phyloP scores from a whole-genome alignment of 176 grass and related monocot species.

The Musa troglodytarum region DNA sequence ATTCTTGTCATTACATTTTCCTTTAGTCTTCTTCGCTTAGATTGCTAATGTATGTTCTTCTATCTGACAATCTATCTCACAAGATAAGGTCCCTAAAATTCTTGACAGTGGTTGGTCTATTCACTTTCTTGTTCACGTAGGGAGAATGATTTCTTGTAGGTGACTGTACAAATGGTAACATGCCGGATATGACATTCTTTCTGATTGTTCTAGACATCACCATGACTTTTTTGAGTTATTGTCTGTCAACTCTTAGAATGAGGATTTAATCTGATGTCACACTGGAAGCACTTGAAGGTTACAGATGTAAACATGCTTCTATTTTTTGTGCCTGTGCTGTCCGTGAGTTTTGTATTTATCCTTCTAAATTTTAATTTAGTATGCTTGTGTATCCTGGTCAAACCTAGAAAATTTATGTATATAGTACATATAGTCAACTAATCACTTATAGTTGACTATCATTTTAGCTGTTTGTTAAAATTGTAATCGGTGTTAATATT shows the following conservation, averaged over 20 bases:
- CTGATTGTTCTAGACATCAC: not conserved
- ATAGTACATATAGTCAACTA: too few species aligned
- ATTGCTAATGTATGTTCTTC: not conserved
- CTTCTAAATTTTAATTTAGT: too few species aligned
- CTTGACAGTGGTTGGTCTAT: not conserved
- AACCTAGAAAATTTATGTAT: too few species aligned
- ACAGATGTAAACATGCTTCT: not conserved
- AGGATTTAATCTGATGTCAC: not conserved
- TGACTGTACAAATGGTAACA: not conserved
- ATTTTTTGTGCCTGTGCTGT: not conserved
- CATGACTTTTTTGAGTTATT: not conserved
- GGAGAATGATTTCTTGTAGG: not conserved
- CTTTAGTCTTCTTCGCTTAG: not conserved
- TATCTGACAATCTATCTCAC: slow-evolving; percentile 18
- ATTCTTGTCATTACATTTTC: slow-evolving; percentile 1
- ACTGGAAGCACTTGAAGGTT: not conserved
- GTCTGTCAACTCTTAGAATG: not conserved
- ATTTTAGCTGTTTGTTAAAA: too few species aligned
- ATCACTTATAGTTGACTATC: too few species aligned
- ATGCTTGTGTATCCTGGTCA: too few species aligned
- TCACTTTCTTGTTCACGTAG: not conserved
- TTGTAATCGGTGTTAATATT: too few species aligned
- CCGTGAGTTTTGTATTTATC: not conserved
- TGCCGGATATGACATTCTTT: not conserved
- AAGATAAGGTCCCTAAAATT: not conserved